These are phyloP conservation scores for Trichosporon asahii DNA, from an alignment of 1,284 basidiomycete species.

Conservation along the genomic window DNA sequence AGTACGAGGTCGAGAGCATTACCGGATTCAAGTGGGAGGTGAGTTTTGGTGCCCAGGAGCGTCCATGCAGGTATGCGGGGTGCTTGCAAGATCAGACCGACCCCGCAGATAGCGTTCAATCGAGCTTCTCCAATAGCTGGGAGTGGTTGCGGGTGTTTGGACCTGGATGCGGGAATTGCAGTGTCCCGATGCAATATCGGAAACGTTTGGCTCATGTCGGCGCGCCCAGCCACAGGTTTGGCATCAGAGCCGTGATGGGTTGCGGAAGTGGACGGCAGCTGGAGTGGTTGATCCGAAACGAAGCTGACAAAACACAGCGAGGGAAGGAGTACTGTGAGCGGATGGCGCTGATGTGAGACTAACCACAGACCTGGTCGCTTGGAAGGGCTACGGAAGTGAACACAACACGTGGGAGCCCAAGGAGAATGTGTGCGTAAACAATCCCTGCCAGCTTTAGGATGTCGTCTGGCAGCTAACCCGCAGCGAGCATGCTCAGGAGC, in stretches of 20 bases:
- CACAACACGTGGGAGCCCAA: constrained; percentile 51
- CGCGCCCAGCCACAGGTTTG: background rate
- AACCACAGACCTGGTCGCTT: constrained; percentile 46
- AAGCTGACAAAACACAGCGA: constrained; percentile 13
- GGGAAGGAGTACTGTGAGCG: constrained; percentile 27
- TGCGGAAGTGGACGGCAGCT: background rate
- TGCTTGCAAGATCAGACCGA: background rate
- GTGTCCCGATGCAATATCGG: background rate
- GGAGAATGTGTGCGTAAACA: constrained; percentile 47
- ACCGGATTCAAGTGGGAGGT: constrained; percentile 28
- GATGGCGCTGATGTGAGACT: background rate
- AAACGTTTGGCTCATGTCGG: background rate
- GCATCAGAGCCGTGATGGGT: background rate
- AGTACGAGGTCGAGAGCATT: constrained; percentile 38
- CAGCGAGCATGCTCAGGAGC: constrained; percentile 38
- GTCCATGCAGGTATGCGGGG: background rate
- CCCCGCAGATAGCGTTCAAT: too few relatives aligned
- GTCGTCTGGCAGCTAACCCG: background rate
- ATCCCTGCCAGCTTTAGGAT: background rate
- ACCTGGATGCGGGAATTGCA: background rate
- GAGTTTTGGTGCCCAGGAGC: constrained; percentile 17
- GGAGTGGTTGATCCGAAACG: background rate
- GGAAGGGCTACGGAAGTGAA: constrained; percentile 51
- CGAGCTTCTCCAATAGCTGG: background rate
- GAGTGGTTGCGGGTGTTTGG: background rate